phyloP scores from a whole-genome alignment of 306 rosid genomes.

The Begonia masoniana region DNA sequence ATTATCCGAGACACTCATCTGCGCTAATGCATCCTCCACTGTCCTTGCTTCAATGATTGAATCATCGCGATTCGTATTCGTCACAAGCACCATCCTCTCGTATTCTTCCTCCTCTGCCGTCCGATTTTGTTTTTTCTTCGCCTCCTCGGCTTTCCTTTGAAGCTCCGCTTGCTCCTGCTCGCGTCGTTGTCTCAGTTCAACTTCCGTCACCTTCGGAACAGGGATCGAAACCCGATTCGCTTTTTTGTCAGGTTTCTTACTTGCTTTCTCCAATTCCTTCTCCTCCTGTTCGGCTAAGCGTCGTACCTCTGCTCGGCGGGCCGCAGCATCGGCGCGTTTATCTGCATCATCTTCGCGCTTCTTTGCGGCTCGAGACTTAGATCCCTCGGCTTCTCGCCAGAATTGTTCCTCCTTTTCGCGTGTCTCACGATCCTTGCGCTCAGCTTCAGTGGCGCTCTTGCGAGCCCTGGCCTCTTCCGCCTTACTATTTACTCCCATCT shows the following conservation, averaged over 20 bases:
- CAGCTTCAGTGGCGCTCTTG: slow-evolving; percentile 50
- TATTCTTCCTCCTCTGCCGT: slow-evolving; percentile 93
- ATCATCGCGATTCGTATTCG: slow-evolving; percentile 79
- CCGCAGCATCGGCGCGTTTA: slow-evolving; percentile 68
- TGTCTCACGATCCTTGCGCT: slow-evolving; percentile 61
- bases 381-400: slow-evolving; percentile 89
- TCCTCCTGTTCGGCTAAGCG: slow-evolving; percentile 80
- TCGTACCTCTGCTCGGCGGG: slow-evolving; percentile 73
- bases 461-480: slow-evolving; percentile 90
- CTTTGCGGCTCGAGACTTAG: slow-evolving; percentile 82
- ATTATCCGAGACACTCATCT: slow-evolving; percentile 41
- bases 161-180: slow-evolving; percentile 63
- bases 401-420: slow-evolving; percentile 61
- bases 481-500: slow-evolving; percentile 85
- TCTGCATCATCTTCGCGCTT: slow-evolving; percentile 91
- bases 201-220: slow-evolving; percentile 81
- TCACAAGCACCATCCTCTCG: slow-evolving; percentile 69
- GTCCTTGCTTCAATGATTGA: slow-evolving; percentile 68
- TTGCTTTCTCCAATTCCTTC: slow-evolving; percentile 65
- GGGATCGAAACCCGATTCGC: slow-evolving; percentile 69
- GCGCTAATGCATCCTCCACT: slow-evolving; percentile 74
- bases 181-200: slow-evolving; percentile 38
- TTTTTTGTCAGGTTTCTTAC: slow-evolving; percentile 75
- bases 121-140: slow-evolving; percentile 51
- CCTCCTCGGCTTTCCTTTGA: slow-evolving; percentile 50